Percentiles rank a stretch among this genome's conserved stretches.
These are phyloP conservation scores for Rhododendron vialii DNA, from an alignment of 148 eudicot species.

Conservation along the genomic window DNA sequence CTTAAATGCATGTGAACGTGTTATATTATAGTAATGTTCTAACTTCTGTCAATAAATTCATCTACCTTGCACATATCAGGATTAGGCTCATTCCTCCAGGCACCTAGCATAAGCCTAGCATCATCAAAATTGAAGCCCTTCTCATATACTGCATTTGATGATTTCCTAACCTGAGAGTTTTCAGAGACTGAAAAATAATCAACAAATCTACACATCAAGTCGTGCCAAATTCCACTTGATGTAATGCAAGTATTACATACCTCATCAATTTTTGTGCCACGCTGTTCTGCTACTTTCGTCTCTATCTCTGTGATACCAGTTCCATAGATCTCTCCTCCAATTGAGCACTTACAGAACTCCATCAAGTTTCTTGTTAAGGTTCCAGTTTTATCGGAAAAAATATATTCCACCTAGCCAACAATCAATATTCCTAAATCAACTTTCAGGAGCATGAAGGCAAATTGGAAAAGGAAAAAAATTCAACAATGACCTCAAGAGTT, in stretches of 20 bases:
- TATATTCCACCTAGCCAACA: conserved; percentile 71
- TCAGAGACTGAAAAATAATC: no score
- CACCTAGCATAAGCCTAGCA: conserved; percentile 84
- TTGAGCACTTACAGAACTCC: conserved; percentile 98
- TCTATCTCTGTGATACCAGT: conserved; percentile 76
- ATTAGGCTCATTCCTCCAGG: conserved; percentile 94
- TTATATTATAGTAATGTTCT: not conserved
- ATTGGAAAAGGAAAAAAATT: no score
- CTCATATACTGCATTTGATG: conserved; percentile 52
- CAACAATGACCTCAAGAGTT: no score
- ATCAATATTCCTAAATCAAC: no score
- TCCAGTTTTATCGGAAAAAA: conserved; percentile 95
- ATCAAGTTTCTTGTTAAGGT: conserved; percentile 90
- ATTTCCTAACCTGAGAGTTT: conserved; percentile 42
- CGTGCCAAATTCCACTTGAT: not conserved
- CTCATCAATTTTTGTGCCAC: conserved; percentile 53
- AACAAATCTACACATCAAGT: not conserved
- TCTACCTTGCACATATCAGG: conserved; percentile 85
- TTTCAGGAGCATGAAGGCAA: no score
- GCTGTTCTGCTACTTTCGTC: no score
- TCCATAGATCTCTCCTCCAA: conserved; percentile 93
- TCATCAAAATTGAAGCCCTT: conserved; percentile 97
- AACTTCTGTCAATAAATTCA: not conserved
- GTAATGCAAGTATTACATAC: conserved; percentile 17
- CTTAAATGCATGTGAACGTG: not conserved